Conservation (phyloP, 2,329 filamentous ascomycete species). For the Phyllosticta paracitricarpa region DNA sequence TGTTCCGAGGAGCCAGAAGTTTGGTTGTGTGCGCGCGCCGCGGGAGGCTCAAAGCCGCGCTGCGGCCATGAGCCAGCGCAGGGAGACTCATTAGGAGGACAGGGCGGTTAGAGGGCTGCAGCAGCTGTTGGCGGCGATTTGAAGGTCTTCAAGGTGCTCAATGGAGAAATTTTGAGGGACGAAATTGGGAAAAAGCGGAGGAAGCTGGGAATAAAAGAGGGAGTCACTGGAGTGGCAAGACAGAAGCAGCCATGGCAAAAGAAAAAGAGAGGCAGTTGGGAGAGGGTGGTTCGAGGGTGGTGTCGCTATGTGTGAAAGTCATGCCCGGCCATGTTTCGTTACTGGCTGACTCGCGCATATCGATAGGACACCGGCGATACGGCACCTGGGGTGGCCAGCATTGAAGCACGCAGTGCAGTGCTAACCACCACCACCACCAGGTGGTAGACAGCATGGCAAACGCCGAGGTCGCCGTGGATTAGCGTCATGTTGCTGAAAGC, state of each 20-base stretch:
- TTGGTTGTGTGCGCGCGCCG: background rate
- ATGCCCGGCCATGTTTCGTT: background rate
- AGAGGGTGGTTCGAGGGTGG: background rate
- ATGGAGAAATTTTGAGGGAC: background rate
- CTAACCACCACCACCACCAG: too few relatives aligned
- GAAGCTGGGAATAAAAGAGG: background rate
- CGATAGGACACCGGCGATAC: background rate
- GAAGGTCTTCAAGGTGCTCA: background rate
- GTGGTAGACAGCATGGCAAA: background rate
- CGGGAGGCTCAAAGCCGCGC: background rate
- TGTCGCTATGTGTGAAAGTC: background rate
- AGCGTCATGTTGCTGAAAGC: background rate
- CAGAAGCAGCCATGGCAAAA: background rate
- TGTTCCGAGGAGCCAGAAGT: background rate
- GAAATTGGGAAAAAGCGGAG: background rate
- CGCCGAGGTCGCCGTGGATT: background rate
- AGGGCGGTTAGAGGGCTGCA: background rate
- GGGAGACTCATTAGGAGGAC: background rate
- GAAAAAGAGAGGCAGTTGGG: background rate
- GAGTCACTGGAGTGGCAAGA: background rate
- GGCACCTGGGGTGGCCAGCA: background rate
- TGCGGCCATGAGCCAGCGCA: background rate
- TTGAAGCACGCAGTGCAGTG: background rate
- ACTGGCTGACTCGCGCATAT: background rate
- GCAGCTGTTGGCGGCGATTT: background rate